Evolutionary conservation across 768 basidiomycete genomes (phyloP), one percentile per base, ranked within the genome.

Genomic region (Rhizopogon rudus): DNA sequence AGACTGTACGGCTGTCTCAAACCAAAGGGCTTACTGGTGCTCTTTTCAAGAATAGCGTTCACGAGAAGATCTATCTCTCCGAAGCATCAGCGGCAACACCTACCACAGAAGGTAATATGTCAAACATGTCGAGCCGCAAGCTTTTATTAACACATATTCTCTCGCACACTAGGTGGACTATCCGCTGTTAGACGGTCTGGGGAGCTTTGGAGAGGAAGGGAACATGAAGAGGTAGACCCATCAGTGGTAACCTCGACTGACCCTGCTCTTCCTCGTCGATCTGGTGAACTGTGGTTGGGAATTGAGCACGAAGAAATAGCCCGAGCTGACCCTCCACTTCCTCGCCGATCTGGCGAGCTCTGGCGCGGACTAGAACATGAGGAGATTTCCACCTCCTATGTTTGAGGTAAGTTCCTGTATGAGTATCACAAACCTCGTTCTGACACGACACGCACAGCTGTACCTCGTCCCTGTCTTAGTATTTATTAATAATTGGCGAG

Each of bases 11-110:
- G 12, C 6, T 1, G 1, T 12, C 25, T 25, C 3, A 25, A 25
- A 25, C 25, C 25, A 7, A 20, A 31, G 7, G 4, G 8, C 60
- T 46, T 6, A 14, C n/a, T 10, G 65, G 60, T 2, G 55, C 58
- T 22, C 31, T 65, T 44, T 55, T 52, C 29, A 67, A 59, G 63
- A 51, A 55, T 40, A 56, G 59, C 20, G 55, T 68, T 49, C 65
- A 67, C 42, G 44, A 68, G 42, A 53, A 56, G 40, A 55, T 57
- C 40, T 41, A 48, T 44, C 64, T 60, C n/a, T 35, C 46, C 25
- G 48, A 22, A 49, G 5, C 48, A 49, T 20, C 48, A 8, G 46
- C 7, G 35, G 8, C 13, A 20, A 33, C 31, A 8, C 31, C 33
- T 5, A 49, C 14, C 1, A 5, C 46, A 49, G 46, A 16, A 35